Evolutionary conservation across 495 filamentous ascomycete species (phyloP), one percentile per base, ranked within the genome.

Genomic region (Penicillium coprophilum): DNA sequence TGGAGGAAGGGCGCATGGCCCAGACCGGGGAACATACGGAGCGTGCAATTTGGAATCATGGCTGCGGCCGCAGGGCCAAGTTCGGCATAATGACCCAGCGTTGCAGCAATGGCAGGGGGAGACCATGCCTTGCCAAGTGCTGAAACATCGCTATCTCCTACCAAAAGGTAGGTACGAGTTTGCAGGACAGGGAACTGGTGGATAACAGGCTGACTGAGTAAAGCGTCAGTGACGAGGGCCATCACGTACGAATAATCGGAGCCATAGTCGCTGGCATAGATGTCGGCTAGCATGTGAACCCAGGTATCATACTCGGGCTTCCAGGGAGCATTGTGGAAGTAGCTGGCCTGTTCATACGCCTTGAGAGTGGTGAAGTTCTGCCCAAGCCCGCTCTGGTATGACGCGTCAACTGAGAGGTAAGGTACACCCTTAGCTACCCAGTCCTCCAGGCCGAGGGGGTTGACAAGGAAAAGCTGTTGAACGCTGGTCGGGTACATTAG

Each of bases 1-100:
- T 61, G 58, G 13, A 61, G 54, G 48, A 61, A 61, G 17, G 58
- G 58, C 3, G 58, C 58, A 57, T 61, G 58, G 9, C 58, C 58
- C 15, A 61, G 49, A 21, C 58, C 58, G 38, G 58, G 41, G 43
- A 61, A 61, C 54, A 57, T 61, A n/a, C 57, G 54, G 54, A 57
- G 53, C 3, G 44, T 57, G 48, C 48, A 53, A 17, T 61, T 49
- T 9, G 58, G 54, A 8, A 61, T 53, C 48, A 53, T 41, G 19
- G 58, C 58, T 23, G 58, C 58, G 6, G 54, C 58, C n/a, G 58
- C 58, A 34, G 58, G 58, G 20, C 58, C 58, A 1, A 61, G 54
- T 7, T 31, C 43, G 21, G 41, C 21, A 40, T 57, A 57, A 30
- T 57, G 48, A 7, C 58, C 58, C 23, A 61, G 34, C 6, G 31